phyloP scores from a whole-genome alignment of 495 filamentous ascomycete genomes.

The Penicillium parvum region DNA sequence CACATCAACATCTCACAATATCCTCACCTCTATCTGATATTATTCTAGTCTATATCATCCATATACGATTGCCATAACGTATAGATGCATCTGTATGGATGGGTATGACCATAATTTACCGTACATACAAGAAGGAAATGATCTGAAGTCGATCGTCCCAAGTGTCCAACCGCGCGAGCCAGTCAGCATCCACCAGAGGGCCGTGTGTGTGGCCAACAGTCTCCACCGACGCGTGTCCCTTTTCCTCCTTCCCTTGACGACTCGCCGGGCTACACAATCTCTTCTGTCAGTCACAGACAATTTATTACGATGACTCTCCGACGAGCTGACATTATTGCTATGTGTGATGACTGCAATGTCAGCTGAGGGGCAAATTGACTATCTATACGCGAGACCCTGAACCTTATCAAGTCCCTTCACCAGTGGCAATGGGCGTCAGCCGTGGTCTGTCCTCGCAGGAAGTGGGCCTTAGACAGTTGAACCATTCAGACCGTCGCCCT shows the following conservation, averaged over 20 bases:
- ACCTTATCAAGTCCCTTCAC: constrained; percentile 8
- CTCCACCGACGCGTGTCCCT: constrained; percentile 28
- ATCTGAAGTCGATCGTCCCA: constrained; percentile 24
- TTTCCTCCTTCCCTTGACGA: background rate
- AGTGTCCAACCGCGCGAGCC: constrained; percentile 19
- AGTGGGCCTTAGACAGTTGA: constrained; percentile 24
- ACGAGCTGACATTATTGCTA: too few relatives aligned
- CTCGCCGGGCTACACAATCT: background rate
- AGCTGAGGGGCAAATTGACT: too few relatives aligned
- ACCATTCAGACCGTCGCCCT: constrained; percentile 10
- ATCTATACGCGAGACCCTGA: constrained; percentile 9
- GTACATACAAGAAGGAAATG: constrained; percentile 19
- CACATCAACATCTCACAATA: background rate
- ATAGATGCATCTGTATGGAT: background rate
- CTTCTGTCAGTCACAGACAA: background rate
- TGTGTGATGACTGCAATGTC: too few relatives aligned
- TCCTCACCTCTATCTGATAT: too few relatives aligned
- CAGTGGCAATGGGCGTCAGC: constrained; percentile 8
- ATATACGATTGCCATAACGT: background rate
- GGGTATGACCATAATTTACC: background rate
- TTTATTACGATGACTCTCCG: too few relatives aligned
- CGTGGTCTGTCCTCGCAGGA: constrained; percentile 10
- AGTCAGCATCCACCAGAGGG: constrained; percentile 15
- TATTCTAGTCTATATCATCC: background rate
- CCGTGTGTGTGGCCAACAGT: constrained; percentile 5